Evolutionary conservation across 1,284 basidiomycete genomes (phyloP).

Genomic region (Exobasidium rhododendri): DNA sequence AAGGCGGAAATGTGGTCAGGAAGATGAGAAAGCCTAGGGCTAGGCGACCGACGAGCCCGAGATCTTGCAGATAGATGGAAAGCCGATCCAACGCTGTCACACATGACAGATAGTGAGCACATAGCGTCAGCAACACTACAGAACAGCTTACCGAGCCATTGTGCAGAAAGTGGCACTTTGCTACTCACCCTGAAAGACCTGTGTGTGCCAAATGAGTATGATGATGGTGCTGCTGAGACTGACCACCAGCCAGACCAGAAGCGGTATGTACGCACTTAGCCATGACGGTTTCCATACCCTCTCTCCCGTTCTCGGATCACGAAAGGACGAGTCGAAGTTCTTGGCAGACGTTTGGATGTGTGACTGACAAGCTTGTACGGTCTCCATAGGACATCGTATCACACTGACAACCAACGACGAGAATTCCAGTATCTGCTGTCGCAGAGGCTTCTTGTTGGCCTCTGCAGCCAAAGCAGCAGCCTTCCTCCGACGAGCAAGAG

Average conservation of each 20-base stretch:
- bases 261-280: slow-evolving; percentile 53
- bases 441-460: slow-evolving; percentile 18
- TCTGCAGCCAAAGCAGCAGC: slow-evolving; percentile 16
- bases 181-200: slow-evolving; percentile 37
- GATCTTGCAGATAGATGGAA: slow-evolving; percentile 35
- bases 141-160: no score
- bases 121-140: no score
- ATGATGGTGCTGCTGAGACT: slow-evolving; percentile 46
- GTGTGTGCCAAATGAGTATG: slow-evolving; percentile 52
- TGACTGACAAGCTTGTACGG: slow-evolving; percentile 17
- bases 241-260: slow-evolving; percentile 55
- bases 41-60: slow-evolving; percentile 37
- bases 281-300: slow-evolving; percentile 47
- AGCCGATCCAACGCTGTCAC: slow-evolving; percentile 37
- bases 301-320: slow-evolving; percentile 42
- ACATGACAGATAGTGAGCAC: no score
- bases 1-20: slow-evolving; percentile 61
- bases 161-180: no score
- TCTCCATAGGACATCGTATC: neutral
- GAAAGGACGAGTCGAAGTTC: slow-evolving; percentile 44
- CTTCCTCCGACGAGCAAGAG: slow-evolving; percentile 19
- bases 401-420: neutral
- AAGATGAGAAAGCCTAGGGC: slow-evolving; percentile 50
- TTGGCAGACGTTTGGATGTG: slow-evolving; percentile 23
- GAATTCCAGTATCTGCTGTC: slow-evolving; percentile 17